Base-by-base conservation (phyloP, 805 yeast species). In the Cyberlindnera xishuangbannaensis region DNA sequence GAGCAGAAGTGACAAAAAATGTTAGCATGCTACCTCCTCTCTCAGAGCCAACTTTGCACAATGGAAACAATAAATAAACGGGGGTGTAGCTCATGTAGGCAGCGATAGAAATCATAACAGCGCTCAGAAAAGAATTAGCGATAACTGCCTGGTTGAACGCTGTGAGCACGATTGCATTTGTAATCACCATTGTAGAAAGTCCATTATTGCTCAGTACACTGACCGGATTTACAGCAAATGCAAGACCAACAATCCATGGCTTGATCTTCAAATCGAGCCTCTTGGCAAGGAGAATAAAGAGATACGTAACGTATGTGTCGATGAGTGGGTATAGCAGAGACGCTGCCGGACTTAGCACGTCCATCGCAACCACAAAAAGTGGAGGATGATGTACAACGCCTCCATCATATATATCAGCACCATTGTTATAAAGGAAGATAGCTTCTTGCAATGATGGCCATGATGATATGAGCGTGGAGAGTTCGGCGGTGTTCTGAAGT, bases 371-470 rank as follows among this genome's bases (percentile, higher is more conserved):
- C 22, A 85, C 67, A 15, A 90, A 49, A 14, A 87, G 52, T 4
- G 96, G 95, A 4, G 95, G 77, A 47, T 86, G 95, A 56, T 86
- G 90, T 22, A 81, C 80, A 13, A 87, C 76, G 16, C 94, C 94
- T 8, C 97, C 96, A 40, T 75, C 75, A 50, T 86, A 90, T 7
- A 86, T 76, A 29, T 77, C 68, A 31, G 82, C 63, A 15, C 66
- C 67, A 46, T 77, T 70, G 4, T 64, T 54, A 35, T 74, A 58
- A 31, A 83, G 66, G 45, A 71, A 83, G 9, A 83, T 60, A 10
- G 88, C 88, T 52, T 83, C 94, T 45, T 66, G 58, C 26, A 83
- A 52, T 25, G 75, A 65, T 48, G 75, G 68, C 58, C 69, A 82
- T 23, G 92, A 80, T 35, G 82, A 71, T 5, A 83, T 62, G 0